A percentile compares a stretch with the other conserved stretches of the same genome.
These are phyloP conservation scores for Phyllostachys edulis DNA, from an alignment of 176 grass and related monocot genomes.

Conservation along the genomic window DNA sequence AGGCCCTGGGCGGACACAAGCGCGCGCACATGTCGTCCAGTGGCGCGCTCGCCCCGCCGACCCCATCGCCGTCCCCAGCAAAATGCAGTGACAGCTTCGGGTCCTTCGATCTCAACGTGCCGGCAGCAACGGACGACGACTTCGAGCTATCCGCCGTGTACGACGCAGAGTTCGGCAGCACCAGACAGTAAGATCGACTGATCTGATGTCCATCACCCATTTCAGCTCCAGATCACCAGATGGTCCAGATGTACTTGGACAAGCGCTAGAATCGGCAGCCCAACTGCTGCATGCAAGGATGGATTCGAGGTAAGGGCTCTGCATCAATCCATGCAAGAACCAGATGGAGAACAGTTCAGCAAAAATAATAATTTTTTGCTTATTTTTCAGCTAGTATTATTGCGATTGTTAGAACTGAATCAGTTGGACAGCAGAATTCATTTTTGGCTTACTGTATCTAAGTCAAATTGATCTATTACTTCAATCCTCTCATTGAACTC, in stretches of 20 bases:
- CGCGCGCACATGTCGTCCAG: conserved; percentile 47
- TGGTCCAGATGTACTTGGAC: not conserved
- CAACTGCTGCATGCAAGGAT: not conserved
- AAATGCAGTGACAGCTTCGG: conserved; percentile 47
- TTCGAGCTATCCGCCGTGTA: conserved; percentile 87
- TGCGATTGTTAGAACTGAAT: conserved; percentile 16
- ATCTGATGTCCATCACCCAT: not conserved
- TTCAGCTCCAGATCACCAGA: not conserved
- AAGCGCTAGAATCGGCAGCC: not conserved
- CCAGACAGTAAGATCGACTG: conserved; percentile 32
- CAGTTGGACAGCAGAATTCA: conserved; percentile 29
- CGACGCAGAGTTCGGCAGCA: conserved; percentile 56
- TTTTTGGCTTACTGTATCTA: conserved; percentile 33
- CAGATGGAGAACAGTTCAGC: conserved; percentile 21
- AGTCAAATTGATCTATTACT: not conserved
- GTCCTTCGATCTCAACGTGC: conserved; percentile 81
- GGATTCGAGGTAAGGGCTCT: not conserved
- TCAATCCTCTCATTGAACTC: not conserved
- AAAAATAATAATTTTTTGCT: not conserved
- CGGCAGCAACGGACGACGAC: conserved; percentile 70
- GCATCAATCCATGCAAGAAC: conserved; percentile 29
- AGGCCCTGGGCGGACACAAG: conserved; percentile 94
- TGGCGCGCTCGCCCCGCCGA: not conserved
- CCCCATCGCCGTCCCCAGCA: not conserved
- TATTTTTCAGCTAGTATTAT: not conserved